Base-by-base conservation (phyloP, 2,329 filamentous ascomycete genomes). In the Hypomyces rosellus region DNA sequence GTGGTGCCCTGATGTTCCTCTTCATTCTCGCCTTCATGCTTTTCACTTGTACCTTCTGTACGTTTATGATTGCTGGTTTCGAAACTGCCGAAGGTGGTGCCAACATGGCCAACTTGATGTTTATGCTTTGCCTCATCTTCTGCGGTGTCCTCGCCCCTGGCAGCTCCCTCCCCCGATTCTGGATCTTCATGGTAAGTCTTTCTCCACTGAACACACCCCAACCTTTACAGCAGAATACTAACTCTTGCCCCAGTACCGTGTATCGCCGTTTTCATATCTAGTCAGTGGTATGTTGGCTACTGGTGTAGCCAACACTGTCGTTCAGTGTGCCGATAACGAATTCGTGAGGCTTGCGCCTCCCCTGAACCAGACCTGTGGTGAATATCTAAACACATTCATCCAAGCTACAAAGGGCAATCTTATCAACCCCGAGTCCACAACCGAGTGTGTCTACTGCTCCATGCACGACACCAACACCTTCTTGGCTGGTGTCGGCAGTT, bases 251-350 rank as follows among this genome's bases (percentile, higher is more conserved):
- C 58, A 62, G 61, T 92, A 92, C 68, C 81, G 86, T 43, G 70
- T 90, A 45, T 89, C 85, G 0, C 89, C 90, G 0, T 87, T 96
- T 59, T 91, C 86, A 0, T 96, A 95, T 64, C 72, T 93, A 14
- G 81, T 92, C 22, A 77, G 78, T 9, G 87, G 84, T 18, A 82
- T 95, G 71, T 66, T 92, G 0, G 77, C 84, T 0, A 80, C 79
- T 0, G 88, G 81, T 3, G 71, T 95, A 5, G 86, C 86, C 38
- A 84, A 86, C 59, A 81, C 80, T 0, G 45, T 69, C 0, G 82
- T 92, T 33, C 57, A 64, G 0, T 96, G 90, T 65, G 80, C 86
- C 0, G 56, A 65, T 5, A 87, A 86, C 62, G 90, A 96, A 65
- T 76, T 80, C 53, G 72, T 88, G 18, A 63, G 69, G n/a, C 85